Base-by-base conservation (phyloP, 148 eudicot species). In the Rhododendron molle region DNA sequence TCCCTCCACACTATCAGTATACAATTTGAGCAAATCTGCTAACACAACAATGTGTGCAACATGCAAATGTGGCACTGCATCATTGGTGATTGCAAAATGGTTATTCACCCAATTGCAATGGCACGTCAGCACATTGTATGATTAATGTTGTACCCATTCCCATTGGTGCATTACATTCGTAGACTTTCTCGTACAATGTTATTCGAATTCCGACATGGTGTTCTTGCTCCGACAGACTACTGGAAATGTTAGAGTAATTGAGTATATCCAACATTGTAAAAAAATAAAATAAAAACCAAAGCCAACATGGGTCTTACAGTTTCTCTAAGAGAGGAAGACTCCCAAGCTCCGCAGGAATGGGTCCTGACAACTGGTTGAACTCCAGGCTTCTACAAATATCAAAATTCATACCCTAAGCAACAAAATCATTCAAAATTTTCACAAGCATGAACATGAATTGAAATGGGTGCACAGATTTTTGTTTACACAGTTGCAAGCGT, bases 301-400 rank as follows among this genome's bases (percentile, higher is more conserved):
- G 71, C 71, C 71, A 20, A 44, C 8, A 76, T 18, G n/a, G 58
- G 43, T 71, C 92, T 88, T 85, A 88, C 92, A 90, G 21, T 73
- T 58, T 81, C 54, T 76, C 30, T 34, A 90, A 78, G 78, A 11
- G 40, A 80, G 87, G 44, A 80, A 88, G 89, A 80, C 78, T 77
- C 67, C 90, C 92, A 80, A 88, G 81, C 78, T 85, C 85, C 5
- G 72, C 83, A 80, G 92, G 92, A 49, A 90, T 83, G 54, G 69
- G 3, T 79, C 92, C 92, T 47, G 90, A 85, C 81, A 90, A 78
- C 86, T 80, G 85, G 85, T 90, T 90, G 88, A 67, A 83, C 72
- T 85, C 89, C 77, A 90, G 12, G 28, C 5, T 43, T 54, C 92
- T 90, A 44, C 18, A 81, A 56, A 83, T 0, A 12, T 81, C 18